Evolutionary conservation across 225 moss, liverwort and hornwort species (phyloP).

Genomic region (Physcomitrellopsis africana): DNA sequence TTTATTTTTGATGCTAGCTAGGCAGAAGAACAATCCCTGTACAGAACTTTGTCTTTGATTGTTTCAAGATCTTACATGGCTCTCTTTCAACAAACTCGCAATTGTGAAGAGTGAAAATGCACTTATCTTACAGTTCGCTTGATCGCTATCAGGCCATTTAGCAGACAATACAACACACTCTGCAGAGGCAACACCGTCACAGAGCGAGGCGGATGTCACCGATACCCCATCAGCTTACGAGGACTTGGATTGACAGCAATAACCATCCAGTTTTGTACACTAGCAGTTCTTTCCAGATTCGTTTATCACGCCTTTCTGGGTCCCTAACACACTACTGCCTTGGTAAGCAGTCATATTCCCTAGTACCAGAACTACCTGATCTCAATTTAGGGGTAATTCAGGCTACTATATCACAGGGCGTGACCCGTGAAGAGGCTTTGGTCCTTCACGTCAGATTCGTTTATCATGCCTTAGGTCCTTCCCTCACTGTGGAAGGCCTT

Average conservation of each 20-base stretch:
- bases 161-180: constrained; percentile 40
- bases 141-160: constrained; percentile 39
- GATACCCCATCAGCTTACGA: constrained; percentile 85
- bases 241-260: constrained; percentile 60
- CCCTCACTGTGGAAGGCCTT: not conserved
- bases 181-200: constrained; percentile 62
- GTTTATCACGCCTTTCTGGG: constrained; percentile 25
- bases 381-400: constrained; percentile 15
- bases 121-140: constrained; percentile 22
- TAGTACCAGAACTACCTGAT: not conserved
- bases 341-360: constrained; percentile 4
- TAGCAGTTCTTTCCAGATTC: constrained; percentile 31
- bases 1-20: constrained; percentile 12
- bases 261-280: constrained; percentile 46
- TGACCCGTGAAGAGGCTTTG: constrained; percentile 13
- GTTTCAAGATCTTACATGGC: not conserved
- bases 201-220: constrained; percentile 71
- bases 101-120: not conserved
- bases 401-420: constrained; percentile 6
- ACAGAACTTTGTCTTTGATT: not conserved
- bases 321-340: not conserved
- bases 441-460: no score
- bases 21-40: not conserved
- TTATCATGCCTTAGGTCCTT: no score
- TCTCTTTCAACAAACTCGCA: not conserved